phyloP scores from a whole-genome alignment of 352 stramenopile genomes.

The Globisporangium nunn region DNA sequence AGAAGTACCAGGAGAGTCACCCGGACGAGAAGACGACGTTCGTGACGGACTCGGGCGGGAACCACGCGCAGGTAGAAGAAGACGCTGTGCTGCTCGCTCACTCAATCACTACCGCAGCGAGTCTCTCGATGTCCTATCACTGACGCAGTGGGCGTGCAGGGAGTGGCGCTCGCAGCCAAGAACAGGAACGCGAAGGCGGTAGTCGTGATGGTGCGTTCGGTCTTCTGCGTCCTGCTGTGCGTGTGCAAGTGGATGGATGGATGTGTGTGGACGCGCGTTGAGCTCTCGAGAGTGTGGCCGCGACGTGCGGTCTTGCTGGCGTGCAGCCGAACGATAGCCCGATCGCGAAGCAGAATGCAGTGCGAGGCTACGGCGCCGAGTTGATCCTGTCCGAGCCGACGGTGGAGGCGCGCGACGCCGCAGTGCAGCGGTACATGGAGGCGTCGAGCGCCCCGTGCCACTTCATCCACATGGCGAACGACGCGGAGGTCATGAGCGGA shows the following conservation, averaged over 20 bases:
- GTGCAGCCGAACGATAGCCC: conserved; percentile 72
- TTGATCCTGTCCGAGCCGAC: conserved; percentile 53
- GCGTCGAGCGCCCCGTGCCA: conserved; percentile 10
- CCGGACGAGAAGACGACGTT: conserved; percentile 24
- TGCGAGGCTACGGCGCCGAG: conserved; percentile 71
- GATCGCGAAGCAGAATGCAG: conserved; percentile 76
- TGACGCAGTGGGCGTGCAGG: conserved; percentile 14
- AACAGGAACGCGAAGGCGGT: conserved; percentile 53
- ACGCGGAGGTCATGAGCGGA: conserved; percentile 89
- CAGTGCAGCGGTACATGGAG: conserved; percentile 26
- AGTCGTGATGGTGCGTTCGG: conserved; percentile 83
- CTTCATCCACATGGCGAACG: conserved; percentile 89
- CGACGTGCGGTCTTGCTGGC: not conserved
- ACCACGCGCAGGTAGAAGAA: conserved; percentile 77
- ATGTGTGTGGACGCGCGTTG: not conserved
- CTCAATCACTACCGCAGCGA: too few relatives aligned
- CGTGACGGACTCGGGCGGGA: conserved; percentile 88
- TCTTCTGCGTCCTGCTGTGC: too few relatives aligned
- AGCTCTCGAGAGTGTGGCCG: too few relatives aligned
- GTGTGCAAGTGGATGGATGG: too few relatives aligned
- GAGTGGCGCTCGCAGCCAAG: conserved; percentile 77
- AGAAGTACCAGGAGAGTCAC: conserved; percentile 32
- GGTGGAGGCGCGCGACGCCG: conserved; percentile 36
- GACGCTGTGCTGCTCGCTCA: too few relatives aligned
- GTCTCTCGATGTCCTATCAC: not conserved